Conservation (phyloP, 1,139 yeast genomes). For the Candida sanyaensis region DNA sequence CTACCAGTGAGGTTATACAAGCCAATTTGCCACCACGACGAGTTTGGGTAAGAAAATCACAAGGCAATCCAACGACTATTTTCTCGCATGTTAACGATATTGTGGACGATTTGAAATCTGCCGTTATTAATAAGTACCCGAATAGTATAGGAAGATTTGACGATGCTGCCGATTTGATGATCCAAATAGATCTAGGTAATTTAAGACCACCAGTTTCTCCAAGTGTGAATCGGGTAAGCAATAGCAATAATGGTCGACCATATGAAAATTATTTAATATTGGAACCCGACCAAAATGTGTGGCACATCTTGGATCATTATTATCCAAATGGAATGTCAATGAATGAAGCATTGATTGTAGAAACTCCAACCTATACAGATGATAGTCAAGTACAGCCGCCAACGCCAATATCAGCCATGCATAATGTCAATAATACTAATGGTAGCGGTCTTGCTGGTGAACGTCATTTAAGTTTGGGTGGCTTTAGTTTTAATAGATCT, state of each 20-base stretch:
- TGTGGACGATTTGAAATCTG: slow-evolving; percentile 71
- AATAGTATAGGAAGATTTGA: slow-evolving; percentile 59
- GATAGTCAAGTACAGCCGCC: slow-evolving; percentile 5
- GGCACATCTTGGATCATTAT: slow-evolving; percentile 57
- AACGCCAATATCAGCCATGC: not conserved
- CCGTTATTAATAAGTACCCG: slow-evolving; percentile 65
- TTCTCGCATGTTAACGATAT: slow-evolving; percentile 55
- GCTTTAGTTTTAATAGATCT: not conserved
- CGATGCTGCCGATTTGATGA: slow-evolving; percentile 70
- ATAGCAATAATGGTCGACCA: not conserved
- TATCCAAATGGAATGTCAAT: slow-evolving; percentile 72
- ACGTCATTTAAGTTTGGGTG: slow-evolving; percentile 1
- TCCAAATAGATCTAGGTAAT: slow-evolving; percentile 36
- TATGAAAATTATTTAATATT: slow-evolving; percentile 28
- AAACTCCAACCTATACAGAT: slow-evolving; percentile 19
- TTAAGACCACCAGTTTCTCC: slow-evolving; percentile 8
- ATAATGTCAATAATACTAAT: not conserved
- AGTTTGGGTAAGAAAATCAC: slow-evolving; percentile 65
- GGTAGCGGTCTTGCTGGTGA: not conserved
- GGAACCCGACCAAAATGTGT: slow-evolving; percentile 68
- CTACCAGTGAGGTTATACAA: slow-evolving; percentile 11
- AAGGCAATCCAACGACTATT: slow-evolving; percentile 69
- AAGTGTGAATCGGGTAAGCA: slow-evolving; percentile 1
- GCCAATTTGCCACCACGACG: slow-evolving; percentile 29
- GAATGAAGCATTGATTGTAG: slow-evolving; percentile 66